Evolutionary conservation across 2,329 filamentous ascomycete species (phyloP), one percentile per base, ranked within the genome.

Genomic region (Trichoderma sp.): DNA sequence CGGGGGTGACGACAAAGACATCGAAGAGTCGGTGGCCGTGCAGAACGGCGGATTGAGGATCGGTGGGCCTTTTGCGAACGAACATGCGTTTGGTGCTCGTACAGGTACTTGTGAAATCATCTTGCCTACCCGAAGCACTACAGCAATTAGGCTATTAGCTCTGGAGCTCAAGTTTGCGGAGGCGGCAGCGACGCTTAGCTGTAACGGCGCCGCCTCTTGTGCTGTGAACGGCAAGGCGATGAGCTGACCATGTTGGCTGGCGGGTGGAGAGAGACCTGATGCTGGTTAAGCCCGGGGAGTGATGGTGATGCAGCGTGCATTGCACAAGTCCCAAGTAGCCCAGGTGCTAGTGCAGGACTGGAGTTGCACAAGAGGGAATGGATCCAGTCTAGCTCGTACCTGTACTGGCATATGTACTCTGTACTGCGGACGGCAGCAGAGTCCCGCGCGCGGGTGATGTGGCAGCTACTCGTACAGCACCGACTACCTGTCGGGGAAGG

Each of bases 11-110:
- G 41, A 21, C 31, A 35, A 38, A 64, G 65, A 27, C 53, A 41
- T 35, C 59, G n/a, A 71, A 75, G 56, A 63, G 73, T 75, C 73
- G 73, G 73, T 75, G 73, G 73, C 64, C 73, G 41, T 69, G 56
- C 65, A 75, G 73, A 5, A 38, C 21, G 41, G 35, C 69, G 59
- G 27, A 60, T 24, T 53, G 59, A 75, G 73, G 24, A 56, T 71
- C 73, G 38, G 65, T 64, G 65, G 65, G 35, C 38, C 71, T 38
- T 16, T 35, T 38, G 62, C 62, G 18, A 16, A 38, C n/a, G 33
- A 35, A 35, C 33, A 12, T 38, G 18, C 21, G 21, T 16, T 35
- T 38, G 33, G 62, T 33, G 31, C n/a, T 64, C 9, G 62, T 64
- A 31, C 62, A 38, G 31, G 24, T 24, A 60, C 45, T 53, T 71